Evolutionary conservation across 768 basidiomycete species (phyloP), one percentile per base, ranked within the genome.

Genomic region (Naganishia vishniacii): DNA sequence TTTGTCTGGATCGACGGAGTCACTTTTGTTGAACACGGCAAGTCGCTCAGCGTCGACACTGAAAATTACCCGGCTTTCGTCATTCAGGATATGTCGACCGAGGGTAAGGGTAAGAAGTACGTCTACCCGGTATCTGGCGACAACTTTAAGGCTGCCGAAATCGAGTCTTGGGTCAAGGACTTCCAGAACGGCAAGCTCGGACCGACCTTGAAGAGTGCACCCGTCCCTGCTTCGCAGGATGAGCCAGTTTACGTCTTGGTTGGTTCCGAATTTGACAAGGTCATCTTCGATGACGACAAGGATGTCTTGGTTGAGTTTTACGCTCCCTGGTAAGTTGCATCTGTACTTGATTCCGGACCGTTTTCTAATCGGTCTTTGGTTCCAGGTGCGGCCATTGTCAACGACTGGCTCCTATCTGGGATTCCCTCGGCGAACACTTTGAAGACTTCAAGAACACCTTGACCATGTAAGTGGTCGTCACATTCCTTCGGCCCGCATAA

Each of bases 231-330:
- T 63, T 78, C 79, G 37, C 92, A 98, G 78, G 84, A 88, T 65
- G 90, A 89, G 76, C 83, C 82, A 62, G 92, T 94, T 61, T 87
- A 83, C 78, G 83, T 81, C 53, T 80, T 99, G 28, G 94, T 97
- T 59, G 85, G 89, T 67, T 88, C 89, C 77, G 84, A 87, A 69
- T 98, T 97, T 69, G 91, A 98, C 2, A 80, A 89, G 56, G 81
- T 92, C 58, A 87, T 89, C 34, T 85, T 84, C 66, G 89, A 95
- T 73, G 88, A 91, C 67, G 62, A 63, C 31, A 95, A 95, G 81
- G 93, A 98, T 75, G 87, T 97, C 71, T 91, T 99, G 72, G 82
- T 97, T 69, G 94, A 98, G 79, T 93, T 99, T 79, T 97, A 89
- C 72, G 95, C 95, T 49, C 84, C 91, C 51, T 99, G 95, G 95